Evolutionary conservation across 2,329 filamentous ascomycete species (phyloP).

Genomic region (Colletotrichum sp.): DNA sequence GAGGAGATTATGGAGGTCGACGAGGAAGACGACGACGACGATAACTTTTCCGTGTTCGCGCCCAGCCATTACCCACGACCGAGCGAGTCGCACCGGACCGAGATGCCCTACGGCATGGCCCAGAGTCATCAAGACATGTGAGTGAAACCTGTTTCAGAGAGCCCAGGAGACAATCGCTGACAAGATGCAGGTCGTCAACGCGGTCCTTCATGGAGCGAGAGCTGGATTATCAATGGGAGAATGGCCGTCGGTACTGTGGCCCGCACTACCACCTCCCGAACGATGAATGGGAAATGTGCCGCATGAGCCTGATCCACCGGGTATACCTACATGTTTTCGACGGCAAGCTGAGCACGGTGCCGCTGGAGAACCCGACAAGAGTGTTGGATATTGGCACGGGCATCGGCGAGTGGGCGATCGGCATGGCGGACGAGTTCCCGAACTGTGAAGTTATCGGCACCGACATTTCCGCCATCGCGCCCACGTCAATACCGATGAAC

Average conservation of each 20-base stretch:
- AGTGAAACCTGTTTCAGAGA: constrained; percentile 27
- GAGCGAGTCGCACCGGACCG: constrained; percentile 38
- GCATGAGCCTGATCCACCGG: constrained; percentile 66
- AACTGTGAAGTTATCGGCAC: constrained; percentile 63
- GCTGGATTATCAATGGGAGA: constrained; percentile 63
- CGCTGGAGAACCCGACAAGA: constrained; percentile 41
- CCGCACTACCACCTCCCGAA: constrained; percentile 68
- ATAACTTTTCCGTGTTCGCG: constrained; percentile 50
- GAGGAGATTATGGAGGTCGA: constrained; percentile 27
- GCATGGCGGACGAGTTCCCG: constrained; percentile 59
- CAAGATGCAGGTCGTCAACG: constrained; percentile 43
- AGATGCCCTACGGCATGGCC: constrained; percentile 34
- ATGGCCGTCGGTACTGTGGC: constrained; percentile 67
- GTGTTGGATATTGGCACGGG: constrained; percentile 66
- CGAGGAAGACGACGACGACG: constrained; percentile 37
- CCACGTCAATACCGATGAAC: constrained; percentile 61
- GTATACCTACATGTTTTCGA: constrained; percentile 61
- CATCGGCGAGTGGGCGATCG: constrained; percentile 57
- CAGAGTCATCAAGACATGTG: constrained; percentile 44
- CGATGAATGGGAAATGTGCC: constrained; percentile 68
- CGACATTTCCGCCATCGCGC: constrained; percentile 64
- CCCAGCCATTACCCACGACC: constrained; percentile 43
- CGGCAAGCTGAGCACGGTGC: constrained; percentile 48
- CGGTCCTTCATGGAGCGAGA: constrained; percentile 55
- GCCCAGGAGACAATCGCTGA: constrained; percentile 19